Base-by-base conservation (phyloP, 805 yeast genomes). In the Saccharomycopsis sp. region DNA sequence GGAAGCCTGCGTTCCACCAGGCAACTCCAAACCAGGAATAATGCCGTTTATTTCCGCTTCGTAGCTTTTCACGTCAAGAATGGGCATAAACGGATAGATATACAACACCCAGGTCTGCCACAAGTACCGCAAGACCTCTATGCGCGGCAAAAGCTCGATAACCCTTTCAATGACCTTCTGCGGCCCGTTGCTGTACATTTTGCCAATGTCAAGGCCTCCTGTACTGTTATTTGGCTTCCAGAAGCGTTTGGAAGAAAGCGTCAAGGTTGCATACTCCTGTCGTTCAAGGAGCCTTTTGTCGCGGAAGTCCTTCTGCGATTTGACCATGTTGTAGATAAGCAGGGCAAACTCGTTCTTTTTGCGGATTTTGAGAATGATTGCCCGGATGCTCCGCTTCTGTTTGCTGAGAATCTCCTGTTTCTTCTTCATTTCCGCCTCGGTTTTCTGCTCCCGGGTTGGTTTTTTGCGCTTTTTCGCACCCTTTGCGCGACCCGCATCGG, bases 331-430 rank as follows among this genome's bases (percentile, higher is more conserved):
- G 34, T n/a, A 54, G 8, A 58, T 46, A 18, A 58, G 40, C 21
- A 50, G 34, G 8, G 58, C 58, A 54, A 51, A 58, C 23, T 58
- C 61, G 34, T 58, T 60, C 47, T 60, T 57, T 20, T 44, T 23
- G 15, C 23, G 1, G 34, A 53, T 34, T 24, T 54, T 51, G 24
- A 46, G n/a, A 4, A 51, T 20, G 15, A 46, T 24, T 23, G 46
- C 44, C 16, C 34, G 12, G 16, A 57, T 51, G 29, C 34, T 20
- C 24, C 47, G 52, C 23, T 55, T 52, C 24, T 53, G 57, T 2
- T 46, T 56, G 24, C 52, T 7, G 44, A 52, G 23, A 8, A 21
- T 16, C 8, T 21, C 48, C 29, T 52, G 21, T 5, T 56, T 51
- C 34, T 20, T 3, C 7, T 2, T 21, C 5, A 8, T 21, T 23